phyloP scores from a whole-genome alignment of 164 flowering plant genomes.

The Aristolochia fimbriata region DNA sequence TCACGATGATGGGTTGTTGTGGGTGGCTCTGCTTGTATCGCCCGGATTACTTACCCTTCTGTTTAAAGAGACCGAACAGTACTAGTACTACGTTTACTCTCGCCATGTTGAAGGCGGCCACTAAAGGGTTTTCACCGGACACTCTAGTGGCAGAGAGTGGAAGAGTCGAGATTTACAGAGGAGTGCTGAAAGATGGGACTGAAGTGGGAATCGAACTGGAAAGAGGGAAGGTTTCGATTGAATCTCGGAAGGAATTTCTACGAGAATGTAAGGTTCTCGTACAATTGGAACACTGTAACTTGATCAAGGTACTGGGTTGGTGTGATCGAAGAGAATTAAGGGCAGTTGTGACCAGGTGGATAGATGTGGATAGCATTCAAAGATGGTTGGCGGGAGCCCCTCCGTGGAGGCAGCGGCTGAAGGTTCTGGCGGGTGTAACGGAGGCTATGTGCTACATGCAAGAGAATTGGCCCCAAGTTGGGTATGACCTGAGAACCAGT shows the following conservation, averaged over 20 bases:
- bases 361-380: slow-evolving; percentile 26
- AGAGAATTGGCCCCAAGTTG: slow-evolving; percentile 48
- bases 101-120: slow-evolving; percentile 39
- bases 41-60: slow-evolving; percentile 29
- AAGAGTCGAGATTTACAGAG: slow-evolving; percentile 31
- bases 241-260: slow-evolving; percentile 25
- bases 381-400: slow-evolving; percentile 38
- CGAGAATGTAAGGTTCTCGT: slow-evolving; percentile 36
- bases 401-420: slow-evolving; percentile 45
- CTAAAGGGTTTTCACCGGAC: slow-evolving; percentile 26
- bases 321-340: slow-evolving; percentile 26
- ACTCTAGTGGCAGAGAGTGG: slow-evolving; percentile 33
- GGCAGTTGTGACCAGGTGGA: slow-evolving; percentile 44
- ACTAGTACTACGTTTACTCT: slow-evolving; percentile 34
- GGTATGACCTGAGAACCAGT: slow-evolving; percentile 34
- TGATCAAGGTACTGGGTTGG: slow-evolving; percentile 51
- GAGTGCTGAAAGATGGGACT: slow-evolving; percentile 33
- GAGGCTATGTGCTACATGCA: slow-evolving; percentile 39
- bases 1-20: slow-evolving; percentile 15
- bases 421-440: slow-evolving; percentile 26
- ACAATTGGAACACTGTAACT: slow-evolving; percentile 36
- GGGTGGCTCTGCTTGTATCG: slow-evolving; percentile 38
- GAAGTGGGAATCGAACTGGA: slow-evolving; percentile 39
- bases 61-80: slow-evolving; percentile 13
- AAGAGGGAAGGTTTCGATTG: slow-evolving; percentile 17